phyloP scores from a whole-genome alignment of 306 rosid species.

The Biancaea sappan region DNA sequence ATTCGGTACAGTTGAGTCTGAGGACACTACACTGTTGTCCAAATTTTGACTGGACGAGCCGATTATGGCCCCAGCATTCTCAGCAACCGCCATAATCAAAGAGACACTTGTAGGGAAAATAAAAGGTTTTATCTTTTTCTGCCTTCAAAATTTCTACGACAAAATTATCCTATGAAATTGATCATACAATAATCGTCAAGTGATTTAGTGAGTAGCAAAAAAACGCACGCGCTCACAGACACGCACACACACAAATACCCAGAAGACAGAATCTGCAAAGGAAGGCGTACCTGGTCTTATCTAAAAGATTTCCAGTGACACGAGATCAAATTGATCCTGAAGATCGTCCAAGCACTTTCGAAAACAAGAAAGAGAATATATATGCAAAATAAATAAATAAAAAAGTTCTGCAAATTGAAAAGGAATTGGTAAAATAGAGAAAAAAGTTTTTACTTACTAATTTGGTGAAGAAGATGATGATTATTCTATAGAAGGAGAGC shows the following conservation, averaged over 20 bases:
- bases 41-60: constrained; percentile 57
- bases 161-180: constrained; percentile 22
- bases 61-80: constrained; percentile 65
- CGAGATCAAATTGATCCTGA: constrained; percentile 43
- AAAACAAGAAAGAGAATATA: constrained; percentile 33
- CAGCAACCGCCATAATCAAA: constrained; percentile 88
- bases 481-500: constrained; percentile 11
- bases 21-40: constrained; percentile 57
- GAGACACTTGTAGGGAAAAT: constrained; percentile 9
- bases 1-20: constrained; percentile 46
- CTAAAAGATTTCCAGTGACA: constrained; percentile 43
- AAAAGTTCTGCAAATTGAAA: constrained; percentile 28
- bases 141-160: constrained; percentile 34
- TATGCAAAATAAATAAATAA: neutral
- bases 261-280: constrained; percentile 8
- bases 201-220: neutral
- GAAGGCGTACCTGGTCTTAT: constrained; percentile 47
- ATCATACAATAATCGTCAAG: constrained; percentile 19
- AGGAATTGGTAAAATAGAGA: constrained; percentile 38
- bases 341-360: constrained; percentile 50
- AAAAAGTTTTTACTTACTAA: constrained; percentile 39
- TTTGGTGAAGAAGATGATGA: constrained; percentile 42
- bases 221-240: neutral
- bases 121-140: constrained; percentile 34
- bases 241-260: neutral